These are phyloP conservation scores for Lepidopterella palustris DNA, from an alignment of 495 filamentous ascomycete genomes.

Conservation along the genomic window DNA sequence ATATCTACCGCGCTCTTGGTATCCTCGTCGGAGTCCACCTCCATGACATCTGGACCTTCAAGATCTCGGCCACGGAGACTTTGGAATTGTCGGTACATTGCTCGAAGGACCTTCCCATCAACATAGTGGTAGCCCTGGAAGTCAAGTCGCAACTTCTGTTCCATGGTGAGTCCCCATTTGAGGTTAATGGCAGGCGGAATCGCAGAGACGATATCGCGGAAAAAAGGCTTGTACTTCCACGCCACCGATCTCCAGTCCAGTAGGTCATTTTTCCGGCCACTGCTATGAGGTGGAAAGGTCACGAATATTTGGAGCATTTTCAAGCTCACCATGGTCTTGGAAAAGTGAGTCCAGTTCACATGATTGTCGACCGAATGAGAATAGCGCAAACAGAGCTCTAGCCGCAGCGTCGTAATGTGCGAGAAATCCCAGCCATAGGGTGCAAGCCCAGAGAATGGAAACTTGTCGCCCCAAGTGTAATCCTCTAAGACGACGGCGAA, in stretches of 20 bases:
- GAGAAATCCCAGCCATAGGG: constrained; percentile 14
- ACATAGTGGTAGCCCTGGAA: background rate
- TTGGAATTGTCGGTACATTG: background rate
- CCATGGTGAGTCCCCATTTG: background rate
- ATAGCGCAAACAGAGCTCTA: constrained; percentile 5
- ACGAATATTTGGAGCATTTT: constrained; percentile 11
- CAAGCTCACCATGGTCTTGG: constrained; percentile 4
- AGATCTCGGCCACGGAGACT: background rate
- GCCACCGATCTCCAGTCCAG: background rate
- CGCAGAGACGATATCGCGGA: background rate
- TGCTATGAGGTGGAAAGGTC: background rate
- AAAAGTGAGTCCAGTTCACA: constrained; percentile 18
- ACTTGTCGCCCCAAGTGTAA: background rate
- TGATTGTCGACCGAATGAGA: background rate
- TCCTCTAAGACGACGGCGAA: background rate
- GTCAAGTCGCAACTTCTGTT: background rate
- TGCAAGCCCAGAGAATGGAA: background rate
- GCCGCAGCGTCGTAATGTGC: constrained; percentile 20
- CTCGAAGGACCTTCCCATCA: background rate
- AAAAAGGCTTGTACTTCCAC: background rate
- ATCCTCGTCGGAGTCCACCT: background rate
- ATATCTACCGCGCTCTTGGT: background rate
- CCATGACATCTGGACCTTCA: background rate
- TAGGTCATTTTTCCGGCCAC: background rate
- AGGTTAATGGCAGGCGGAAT: background rate